Conservation (phyloP, 176 grass and related monocot species). For the Phyllostachys edulis region DNA sequence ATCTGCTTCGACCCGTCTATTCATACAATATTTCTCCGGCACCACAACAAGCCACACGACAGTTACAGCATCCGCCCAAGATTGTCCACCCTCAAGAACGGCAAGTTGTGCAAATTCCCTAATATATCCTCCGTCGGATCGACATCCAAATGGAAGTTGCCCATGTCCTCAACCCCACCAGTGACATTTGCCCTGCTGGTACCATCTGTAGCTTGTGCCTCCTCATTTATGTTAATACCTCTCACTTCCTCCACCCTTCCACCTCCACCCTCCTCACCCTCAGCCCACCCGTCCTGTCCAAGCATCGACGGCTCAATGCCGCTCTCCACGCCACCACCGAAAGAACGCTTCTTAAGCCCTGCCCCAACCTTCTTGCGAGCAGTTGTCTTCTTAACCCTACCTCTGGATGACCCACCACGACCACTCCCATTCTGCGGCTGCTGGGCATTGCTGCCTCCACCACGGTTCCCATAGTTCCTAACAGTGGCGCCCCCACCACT, state of each 20-base stretch:
- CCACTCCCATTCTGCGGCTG: constrained; percentile 19
- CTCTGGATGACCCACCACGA: constrained; percentile 39
- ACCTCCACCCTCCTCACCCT: constrained; percentile 23
- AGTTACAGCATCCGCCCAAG: constrained; percentile 44
- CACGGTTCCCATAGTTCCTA: constrained; percentile 24
- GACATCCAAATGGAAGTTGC: constrained; percentile 73
- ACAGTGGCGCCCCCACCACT: not conserved
- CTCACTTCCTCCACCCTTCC: constrained; percentile 44
- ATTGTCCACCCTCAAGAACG: constrained; percentile 64
- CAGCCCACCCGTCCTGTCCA: constrained; percentile 42
- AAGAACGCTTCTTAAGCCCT: constrained; percentile 19
- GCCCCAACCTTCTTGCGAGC: constrained; percentile 70
- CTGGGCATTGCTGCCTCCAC: constrained; percentile 20
- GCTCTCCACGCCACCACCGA: constrained; percentile 47
- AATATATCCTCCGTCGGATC: constrained; percentile 63
- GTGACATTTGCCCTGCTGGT: constrained; percentile 28
- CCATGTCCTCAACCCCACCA: constrained; percentile 40
- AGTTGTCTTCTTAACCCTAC: constrained; percentile 60
- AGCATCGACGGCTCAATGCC: constrained; percentile 39
- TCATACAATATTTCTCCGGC: constrained; percentile 28
- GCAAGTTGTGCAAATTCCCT: constrained; percentile 67
- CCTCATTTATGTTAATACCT: constrained; percentile 88
- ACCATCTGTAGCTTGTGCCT: constrained; percentile 57
- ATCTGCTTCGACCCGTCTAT: constrained; percentile 31
- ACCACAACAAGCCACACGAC: not conserved